phyloP scores from a whole-genome alignment of 441 rosid species.

The Gossypium davidsonii region DNA sequence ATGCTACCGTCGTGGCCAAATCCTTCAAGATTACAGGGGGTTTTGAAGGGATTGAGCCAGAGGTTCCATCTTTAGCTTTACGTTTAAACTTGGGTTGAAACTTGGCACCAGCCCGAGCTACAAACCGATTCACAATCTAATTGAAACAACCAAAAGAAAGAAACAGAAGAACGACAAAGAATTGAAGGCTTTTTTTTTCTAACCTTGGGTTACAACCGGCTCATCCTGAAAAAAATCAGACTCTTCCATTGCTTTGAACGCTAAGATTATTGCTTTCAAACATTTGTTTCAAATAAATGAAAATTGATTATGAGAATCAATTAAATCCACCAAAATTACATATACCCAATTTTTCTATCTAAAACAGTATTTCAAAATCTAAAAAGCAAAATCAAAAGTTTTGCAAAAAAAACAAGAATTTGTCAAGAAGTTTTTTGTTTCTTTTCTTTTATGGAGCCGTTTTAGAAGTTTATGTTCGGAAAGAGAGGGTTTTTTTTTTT shows the following conservation, averaged over 20 bases:
- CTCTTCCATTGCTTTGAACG: not conserved
- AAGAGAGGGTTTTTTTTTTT: no score
- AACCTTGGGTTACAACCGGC: slow-evolving; percentile 1
- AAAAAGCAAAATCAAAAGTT: no score
- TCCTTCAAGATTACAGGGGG: not conserved
- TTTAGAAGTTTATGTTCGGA: no score
- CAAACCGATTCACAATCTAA: not conserved
- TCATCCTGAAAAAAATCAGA: slow-evolving; percentile 1
- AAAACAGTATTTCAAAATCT: no score
- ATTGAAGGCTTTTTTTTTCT: not conserved
- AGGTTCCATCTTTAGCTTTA: not conserved
- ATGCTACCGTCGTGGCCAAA: not conserved
- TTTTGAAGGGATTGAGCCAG: slow-evolving; percentile 6
- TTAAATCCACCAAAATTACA: not conserved
- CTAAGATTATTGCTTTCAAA: not conserved
- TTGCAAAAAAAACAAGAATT: no score
- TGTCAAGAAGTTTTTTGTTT: no score
- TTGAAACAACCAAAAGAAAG: not conserved
- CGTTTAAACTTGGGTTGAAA: slow-evolving; percentile 9
- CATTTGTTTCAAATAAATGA: not conserved
- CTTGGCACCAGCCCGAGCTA: slow-evolving; percentile 8
- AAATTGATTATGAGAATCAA: not conserved
- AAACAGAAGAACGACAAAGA: not conserved
- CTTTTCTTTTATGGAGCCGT: no score
- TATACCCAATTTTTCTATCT: not conserved